Percentiles rank a stretch among this genome's conserved stretches.
Conservation (phyloP, 208 protist genomes). For the Wallacemonas sp. region DNA sequence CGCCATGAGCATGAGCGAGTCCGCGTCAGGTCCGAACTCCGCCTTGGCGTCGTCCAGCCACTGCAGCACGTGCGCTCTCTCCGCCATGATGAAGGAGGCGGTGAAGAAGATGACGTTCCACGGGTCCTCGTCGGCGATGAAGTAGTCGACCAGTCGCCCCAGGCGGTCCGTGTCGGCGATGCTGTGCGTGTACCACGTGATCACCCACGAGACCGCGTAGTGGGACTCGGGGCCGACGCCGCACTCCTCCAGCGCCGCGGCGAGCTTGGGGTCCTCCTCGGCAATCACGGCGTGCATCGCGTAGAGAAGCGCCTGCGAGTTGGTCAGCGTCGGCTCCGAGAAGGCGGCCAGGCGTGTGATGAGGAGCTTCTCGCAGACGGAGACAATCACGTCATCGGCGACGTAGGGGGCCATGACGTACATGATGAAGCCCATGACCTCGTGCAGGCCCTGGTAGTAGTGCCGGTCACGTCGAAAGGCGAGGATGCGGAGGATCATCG, state of each 20-base stretch:
- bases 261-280: slow-evolving; percentile 56
- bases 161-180: slow-evolving; percentile 47
- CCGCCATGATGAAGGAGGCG: slow-evolving; percentile 62
- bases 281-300: slow-evolving; percentile 74
- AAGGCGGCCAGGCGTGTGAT: slow-evolving; percentile 61
- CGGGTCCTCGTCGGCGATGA: slow-evolving; percentile 57
- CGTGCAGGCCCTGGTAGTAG: slow-evolving; percentile 90
- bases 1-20: slow-evolving; percentile 69
- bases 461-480: slow-evolving; percentile 48
- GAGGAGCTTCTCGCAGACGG: slow-evolving; percentile 68
- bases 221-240: slow-evolving; percentile 83
- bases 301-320: slow-evolving; percentile 78
- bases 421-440: slow-evolving; percentile 84
- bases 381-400: slow-evolving; percentile 40
- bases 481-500: slow-evolving; percentile 63
- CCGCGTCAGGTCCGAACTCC: slow-evolving; percentile 30
- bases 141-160: slow-evolving; percentile 76
- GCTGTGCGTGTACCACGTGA: slow-evolving; percentile 85
- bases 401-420: slow-evolving; percentile 53
- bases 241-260: slow-evolving; percentile 56
- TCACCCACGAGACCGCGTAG: slow-evolving; percentile 86
- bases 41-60: slow-evolving; percentile 44
- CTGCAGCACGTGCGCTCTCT: slow-evolving; percentile 50
- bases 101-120: slow-evolving; percentile 73
- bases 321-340: slow-evolving; percentile 45